These are phyloP conservation scores for Trichoderma afroharzianum DNA, from an alignment of 2,329 filamentous ascomycete species.

Conservation along the genomic window DNA sequence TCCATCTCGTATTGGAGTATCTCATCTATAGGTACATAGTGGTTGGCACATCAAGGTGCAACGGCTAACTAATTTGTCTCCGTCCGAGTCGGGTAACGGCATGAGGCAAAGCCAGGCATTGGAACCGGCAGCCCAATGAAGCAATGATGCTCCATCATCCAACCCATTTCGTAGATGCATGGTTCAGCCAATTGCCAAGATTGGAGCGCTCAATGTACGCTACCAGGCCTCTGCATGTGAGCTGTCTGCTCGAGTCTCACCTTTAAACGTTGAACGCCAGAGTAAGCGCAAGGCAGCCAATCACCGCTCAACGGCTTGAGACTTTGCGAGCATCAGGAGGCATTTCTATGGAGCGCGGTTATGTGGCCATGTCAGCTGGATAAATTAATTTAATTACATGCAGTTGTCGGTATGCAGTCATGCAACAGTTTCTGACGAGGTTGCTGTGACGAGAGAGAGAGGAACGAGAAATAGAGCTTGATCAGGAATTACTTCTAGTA, in stretches of 20 bases:
- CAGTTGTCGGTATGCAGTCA: background rate
- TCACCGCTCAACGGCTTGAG: background rate
- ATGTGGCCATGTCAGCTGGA: background rate
- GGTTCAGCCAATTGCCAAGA: conserved; percentile 1
- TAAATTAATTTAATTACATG: conserved; percentile 1
- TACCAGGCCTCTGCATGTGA: background rate
- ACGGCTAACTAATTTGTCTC: background rate
- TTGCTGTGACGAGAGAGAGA: background rate
- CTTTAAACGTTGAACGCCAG: background rate
- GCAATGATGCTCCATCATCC: background rate
- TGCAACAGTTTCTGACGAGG: background rate
- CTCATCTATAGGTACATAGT: no score
- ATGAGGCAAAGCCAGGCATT: background rate
- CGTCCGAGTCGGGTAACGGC: background rate
- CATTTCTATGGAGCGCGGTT: background rate
- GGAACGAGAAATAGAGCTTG: background rate
- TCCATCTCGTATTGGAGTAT: no score
- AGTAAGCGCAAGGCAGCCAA: background rate
- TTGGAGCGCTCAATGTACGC: background rate
- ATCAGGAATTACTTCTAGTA: background rate
- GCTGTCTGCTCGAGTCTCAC: background rate
- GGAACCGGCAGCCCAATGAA: background rate
- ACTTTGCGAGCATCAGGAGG: background rate
- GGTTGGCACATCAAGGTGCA: background rate
- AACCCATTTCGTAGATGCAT: background rate